A percentile compares a stretch with the other conserved stretches of the same genome.
Conservation (phyloP, 2,329 filamentous ascomycete genomes). For the Madurella fahalii region DNA sequence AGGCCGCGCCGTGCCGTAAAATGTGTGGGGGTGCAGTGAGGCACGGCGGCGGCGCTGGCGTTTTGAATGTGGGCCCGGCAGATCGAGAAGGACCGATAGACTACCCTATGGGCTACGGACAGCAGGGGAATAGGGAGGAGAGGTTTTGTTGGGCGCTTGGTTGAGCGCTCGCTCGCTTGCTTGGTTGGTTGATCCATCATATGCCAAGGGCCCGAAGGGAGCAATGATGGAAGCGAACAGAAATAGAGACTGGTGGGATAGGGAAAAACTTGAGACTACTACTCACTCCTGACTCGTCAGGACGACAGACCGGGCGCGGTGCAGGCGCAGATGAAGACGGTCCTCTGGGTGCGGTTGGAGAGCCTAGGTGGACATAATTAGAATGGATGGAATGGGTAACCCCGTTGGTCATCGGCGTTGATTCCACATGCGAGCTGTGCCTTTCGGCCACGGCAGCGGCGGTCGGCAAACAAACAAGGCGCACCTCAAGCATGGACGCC, state of each 20-base stretch:
- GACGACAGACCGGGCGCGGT: constrained; percentile 78
- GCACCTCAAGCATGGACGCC: constrained; percentile 26
- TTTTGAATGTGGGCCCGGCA: not conserved
- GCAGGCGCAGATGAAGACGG: constrained; percentile 72
- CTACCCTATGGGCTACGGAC: not conserved
- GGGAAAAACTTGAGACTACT: not conserved
- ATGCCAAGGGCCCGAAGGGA: not conserved
- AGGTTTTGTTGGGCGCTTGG: too few species aligned
- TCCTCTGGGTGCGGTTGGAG: constrained; percentile 56
- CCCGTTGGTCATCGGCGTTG: too few species aligned
- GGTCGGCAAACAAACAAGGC: not conserved
- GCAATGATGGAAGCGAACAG: not conserved
- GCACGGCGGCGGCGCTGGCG: not conserved
- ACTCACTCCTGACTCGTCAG: constrained; percentile 71
- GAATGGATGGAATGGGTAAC: not conserved
- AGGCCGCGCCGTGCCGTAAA: too few species aligned
- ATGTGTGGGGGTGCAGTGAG: not conserved
- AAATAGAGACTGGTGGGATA: too few species aligned
- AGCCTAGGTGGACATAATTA: constrained; percentile 23
- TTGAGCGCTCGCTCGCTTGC: too few species aligned
- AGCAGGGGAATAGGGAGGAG: not conserved
- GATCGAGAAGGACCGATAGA: not conserved
- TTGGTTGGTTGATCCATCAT: not conserved
- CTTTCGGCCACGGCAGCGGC: not conserved
- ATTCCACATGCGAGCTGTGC: too few species aligned